Conservation (phyloP, 225 moss, liverwort and hornwort species). For the Rhytidiadelphus loreus region DNA sequence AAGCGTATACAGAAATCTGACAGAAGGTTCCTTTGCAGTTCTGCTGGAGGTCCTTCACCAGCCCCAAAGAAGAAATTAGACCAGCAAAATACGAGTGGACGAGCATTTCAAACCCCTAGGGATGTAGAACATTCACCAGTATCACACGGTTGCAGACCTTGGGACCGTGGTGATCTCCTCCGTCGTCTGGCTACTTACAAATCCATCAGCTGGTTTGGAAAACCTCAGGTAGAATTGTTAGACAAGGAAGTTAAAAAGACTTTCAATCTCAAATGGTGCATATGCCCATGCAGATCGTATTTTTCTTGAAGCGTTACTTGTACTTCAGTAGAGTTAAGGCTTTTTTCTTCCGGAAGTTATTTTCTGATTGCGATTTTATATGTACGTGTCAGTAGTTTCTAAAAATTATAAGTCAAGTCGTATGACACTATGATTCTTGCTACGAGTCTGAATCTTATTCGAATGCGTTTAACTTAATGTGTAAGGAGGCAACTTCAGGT, state of each 20-base stretch:
- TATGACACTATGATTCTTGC: neutral
- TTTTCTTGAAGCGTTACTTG: neutral
- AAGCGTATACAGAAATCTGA: neutral
- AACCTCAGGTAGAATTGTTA: constrained; percentile 56
- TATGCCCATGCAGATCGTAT: neutral
- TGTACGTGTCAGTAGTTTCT: neutral
- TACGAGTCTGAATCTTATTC: neutral
- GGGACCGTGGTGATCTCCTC: constrained; percentile 91
- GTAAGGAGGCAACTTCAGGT: constrained; percentile 28
- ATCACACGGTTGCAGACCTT: constrained; percentile 73
- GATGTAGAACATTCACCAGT: constrained; percentile 17
- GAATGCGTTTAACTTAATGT: neutral
- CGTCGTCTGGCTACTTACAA: constrained; percentile 87
- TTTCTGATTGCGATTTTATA: neutral
- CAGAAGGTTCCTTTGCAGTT: constrained; percentile 33
- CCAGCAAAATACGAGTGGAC: constrained; percentile 16
- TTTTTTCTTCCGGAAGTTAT: neutral
- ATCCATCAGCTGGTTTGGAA: constrained; percentile 98
- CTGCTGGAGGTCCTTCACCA: constrained; percentile 53
- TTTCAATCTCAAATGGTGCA: neutral
- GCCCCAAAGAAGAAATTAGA: constrained; percentile 24
- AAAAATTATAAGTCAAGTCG: neutral
- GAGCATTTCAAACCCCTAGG: constrained; percentile 14
- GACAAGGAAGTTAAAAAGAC: neutral
- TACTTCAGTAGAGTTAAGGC: neutral